Percentiles rank a stretch among this genome's conserved stretches.
Conservation (phyloP, 139 green algal genomes). For the Chlorella sp. region DNA sequence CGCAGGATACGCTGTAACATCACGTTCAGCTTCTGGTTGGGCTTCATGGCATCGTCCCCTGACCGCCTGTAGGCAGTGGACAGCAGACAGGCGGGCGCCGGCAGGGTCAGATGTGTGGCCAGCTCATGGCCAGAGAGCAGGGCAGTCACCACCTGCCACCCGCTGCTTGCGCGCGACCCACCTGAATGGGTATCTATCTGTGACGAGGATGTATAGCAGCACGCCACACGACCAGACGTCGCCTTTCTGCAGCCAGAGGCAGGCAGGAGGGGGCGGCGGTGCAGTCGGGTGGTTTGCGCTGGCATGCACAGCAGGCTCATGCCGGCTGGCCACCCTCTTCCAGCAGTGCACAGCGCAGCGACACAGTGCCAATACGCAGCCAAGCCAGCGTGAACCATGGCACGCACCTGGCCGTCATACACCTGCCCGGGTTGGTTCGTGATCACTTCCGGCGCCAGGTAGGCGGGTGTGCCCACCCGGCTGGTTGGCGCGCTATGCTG, state of each 20-base stretch:
- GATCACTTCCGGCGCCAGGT: slow-evolving; percentile 95
- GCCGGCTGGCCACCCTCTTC: too few relatives aligned
- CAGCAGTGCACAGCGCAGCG: too few relatives aligned
- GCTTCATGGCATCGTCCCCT: slow-evolving; percentile 66
- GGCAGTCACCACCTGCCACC: too few relatives aligned
- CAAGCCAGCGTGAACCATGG: too few relatives aligned
- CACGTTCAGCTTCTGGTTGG: slow-evolving; percentile 71
- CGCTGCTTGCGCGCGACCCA: too few relatives aligned
- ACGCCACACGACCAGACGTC: slow-evolving; percentile 98
- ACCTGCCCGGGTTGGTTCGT: slow-evolving; percentile 16
- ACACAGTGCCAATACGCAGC: neutral
- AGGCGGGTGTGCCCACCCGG: slow-evolving; percentile 96
- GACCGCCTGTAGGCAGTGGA: slow-evolving; percentile 94
- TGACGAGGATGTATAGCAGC: slow-evolving; percentile 97
- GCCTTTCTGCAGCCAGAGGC: slow-evolving; percentile 55
- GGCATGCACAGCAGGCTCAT: too few relatives aligned
- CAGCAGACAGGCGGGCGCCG: slow-evolving; percentile 79
- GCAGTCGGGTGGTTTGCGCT: too few relatives aligned
- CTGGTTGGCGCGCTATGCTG: slow-evolving; percentile 81
- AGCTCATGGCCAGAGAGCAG: too few relatives aligned
- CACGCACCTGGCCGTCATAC: slow-evolving; percentile 23
- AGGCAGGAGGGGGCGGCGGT: neutral
- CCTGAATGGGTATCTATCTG: slow-evolving; percentile 91
- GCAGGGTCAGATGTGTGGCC: too few relatives aligned
- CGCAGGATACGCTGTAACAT: slow-evolving; percentile 42